Evolutionary conservation across 768 basidiomycete species (phyloP), one percentile per base, ranked within the genome.

Genomic region (Agrocybe pediades): DNA sequence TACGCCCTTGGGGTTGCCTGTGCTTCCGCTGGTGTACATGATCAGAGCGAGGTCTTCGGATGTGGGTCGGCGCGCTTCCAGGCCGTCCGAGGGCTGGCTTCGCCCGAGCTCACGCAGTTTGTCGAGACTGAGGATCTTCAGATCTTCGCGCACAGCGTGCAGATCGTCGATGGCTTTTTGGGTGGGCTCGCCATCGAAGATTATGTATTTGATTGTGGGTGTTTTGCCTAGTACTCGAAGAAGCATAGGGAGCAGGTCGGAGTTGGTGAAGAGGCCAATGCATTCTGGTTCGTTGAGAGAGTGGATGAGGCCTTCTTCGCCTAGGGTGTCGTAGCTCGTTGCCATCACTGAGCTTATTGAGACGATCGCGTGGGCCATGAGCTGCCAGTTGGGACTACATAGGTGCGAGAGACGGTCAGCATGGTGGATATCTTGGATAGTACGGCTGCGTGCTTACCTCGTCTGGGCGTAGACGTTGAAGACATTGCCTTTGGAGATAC

Each of bases 311-410:
- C 96, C 94, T 0, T 82, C 75, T 67, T 90, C 88, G 46, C 97
- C 96, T n/a, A 98, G 87, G 1, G 93, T 96, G 65, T 97, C 96
- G 71, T 99, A 98, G 0, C 95, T 95, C 1, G 97, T 98, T 1
- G 93, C 95, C 60, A 97, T 91, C 7, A 87, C 80, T 3, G 86
- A 85, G 7, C 87, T 84, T 52, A 95, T 89, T 13, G 81, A 78
- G 0, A 83, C 80, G 66, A 93, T 96, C 0, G 84, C 92, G 65
- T 93, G 86, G 0, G 89, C 84, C 51, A 96, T 78, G 52, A 93
- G 76, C 66, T 96, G 94, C 95, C 95, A 98, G 63, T 87, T 89
- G 17, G 80, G 74, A 58, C 88, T 95, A 61, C 11, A 42, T 21
- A 30, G 57, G 47, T 56, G 1, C 17, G 15, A n/a, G 4, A 7